Evolutionary conservation across 2,329 filamentous ascomycete species (phyloP), one percentile per base, ranked within the genome.

Genomic region (Aaosphaeria arxii): DNA sequence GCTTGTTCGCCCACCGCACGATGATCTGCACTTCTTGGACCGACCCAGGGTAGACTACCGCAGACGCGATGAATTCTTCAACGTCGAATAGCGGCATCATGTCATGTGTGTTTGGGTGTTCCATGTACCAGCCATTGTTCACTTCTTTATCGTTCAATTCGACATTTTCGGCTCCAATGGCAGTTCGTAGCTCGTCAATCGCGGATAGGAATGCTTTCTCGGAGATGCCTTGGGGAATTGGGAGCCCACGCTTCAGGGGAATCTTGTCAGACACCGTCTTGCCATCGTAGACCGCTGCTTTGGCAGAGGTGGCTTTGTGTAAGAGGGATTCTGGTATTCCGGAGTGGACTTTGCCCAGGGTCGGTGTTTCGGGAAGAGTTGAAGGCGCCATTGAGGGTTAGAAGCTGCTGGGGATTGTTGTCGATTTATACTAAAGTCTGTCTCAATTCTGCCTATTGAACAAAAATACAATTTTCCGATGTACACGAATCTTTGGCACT

Each of bases 51-150:
- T 73, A 77, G 3, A 72, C 71, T 5, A 74, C 65, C 4, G 74
- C 75, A 32, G 70, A 72, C 40, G 67, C 71, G 30, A 74, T 66
- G 33, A 77, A 67, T 24, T 72, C 66, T 46, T 77, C 74, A 45
- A 72, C 69, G 40, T 73, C 70, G 39, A 69, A 60, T 3, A 75
- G 59, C 46, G 74, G 70, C 52, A 72, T 74, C 32, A 71, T 68
- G 51, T 76, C 73, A 51, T 76, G 74, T 11, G 56, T 59, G 35
- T 56, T 56, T 3, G 55, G 55, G 31, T 55, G 55, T 33, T 59
- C 53, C 57, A 59, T 59, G 44, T 59, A 59, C 57, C 57, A 59
- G 24, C 57, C 57, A 45, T 53, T 53, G 32, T 52, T 52, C 3
- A 73, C 70, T 35, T 73, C 40, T n/a, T 47, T 54, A 42, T 58